Evolutionary conservation across 139 green algal species (phyloP).

Genomic region (Zygnema cylindricum): DNA sequence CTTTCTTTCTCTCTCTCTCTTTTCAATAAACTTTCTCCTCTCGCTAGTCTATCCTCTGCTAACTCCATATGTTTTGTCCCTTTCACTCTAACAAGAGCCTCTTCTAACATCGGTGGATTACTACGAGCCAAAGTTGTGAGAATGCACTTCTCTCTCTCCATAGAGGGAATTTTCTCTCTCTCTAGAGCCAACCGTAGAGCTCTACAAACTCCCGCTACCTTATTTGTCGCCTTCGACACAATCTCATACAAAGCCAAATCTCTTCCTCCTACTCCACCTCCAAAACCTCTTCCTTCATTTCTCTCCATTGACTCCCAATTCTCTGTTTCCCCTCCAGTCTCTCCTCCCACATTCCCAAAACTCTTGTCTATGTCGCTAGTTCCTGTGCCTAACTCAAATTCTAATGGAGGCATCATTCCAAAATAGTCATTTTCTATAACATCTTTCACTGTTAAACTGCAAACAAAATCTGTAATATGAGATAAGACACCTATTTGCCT

Average conservation of each 20-base stretch:
- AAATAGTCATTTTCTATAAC: conserved; percentile 5
- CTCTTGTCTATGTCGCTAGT: background rate
- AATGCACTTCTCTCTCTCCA: conserved; percentile 39
- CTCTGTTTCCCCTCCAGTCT: background rate
- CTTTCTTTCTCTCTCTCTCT: background rate
- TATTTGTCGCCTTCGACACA: background rate
- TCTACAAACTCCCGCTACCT: conserved; percentile 61
- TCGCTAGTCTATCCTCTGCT: background rate
- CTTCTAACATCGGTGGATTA: conserved; percentile 72
- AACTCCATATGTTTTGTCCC: conserved; percentile 17
- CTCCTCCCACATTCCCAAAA: background rate
- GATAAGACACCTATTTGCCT: conserved; percentile 43
- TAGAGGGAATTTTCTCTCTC: conserved; percentile 1
- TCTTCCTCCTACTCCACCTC: background rate
- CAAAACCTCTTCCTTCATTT: background rate
- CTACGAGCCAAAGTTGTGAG: conserved; percentile 52
- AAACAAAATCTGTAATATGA: conserved; percentile 49
- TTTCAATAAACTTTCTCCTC: background rate
- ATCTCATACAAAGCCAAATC: background rate
- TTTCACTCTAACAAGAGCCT: conserved; percentile 58
- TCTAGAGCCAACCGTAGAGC: conserved; percentile 29
- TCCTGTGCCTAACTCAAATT: background rate
- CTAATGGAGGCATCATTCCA: conserved; percentile 3
- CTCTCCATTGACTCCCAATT: background rate
- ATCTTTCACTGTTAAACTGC: background rate